Evolutionary conservation across 2,329 filamentous ascomycete genomes (phyloP).

Genomic region (Diaporthe australafricana): DNA sequence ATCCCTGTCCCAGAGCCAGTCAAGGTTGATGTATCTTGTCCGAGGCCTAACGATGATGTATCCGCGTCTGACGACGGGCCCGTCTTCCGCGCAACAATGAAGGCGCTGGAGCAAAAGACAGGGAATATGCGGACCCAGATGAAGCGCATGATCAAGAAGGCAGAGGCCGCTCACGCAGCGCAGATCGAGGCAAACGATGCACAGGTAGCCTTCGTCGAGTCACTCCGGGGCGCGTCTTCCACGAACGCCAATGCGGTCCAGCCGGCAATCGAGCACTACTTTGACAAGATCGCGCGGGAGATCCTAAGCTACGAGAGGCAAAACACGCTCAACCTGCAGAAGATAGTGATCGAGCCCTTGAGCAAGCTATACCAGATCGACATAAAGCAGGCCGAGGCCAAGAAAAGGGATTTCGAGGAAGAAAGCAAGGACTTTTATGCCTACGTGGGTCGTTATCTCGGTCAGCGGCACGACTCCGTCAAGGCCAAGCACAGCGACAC

Average conservation of each 20-base stretch:
- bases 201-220: conserved; percentile 83
- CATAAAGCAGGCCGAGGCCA: conserved; percentile 96
- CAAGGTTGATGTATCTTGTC: conserved; percentile 89
- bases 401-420: conserved; percentile 98
- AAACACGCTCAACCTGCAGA: conserved; percentile 87
- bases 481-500: conserved; percentile 98
- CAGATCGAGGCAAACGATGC: conserved; percentile 89
- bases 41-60: conserved; percentile 87
- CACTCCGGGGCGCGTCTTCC: conserved; percentile 85
- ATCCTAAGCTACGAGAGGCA: conserved; percentile 88
- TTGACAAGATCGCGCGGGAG: conserved; percentile 94
- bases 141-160: conserved; percentile 94
- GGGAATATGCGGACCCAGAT: conserved; percentile 93
- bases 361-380: conserved; percentile 92
- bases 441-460: conserved; percentile 95
- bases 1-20: conserved; percentile 61
- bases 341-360: conserved; percentile 93
- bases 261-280: conserved; percentile 96
- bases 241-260: conserved; percentile 98
- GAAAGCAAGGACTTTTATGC: conserved; percentile 99
- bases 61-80: conserved; percentile 91
- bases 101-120: conserved; percentile 95
- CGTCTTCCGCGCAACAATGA: conserved; percentile 95
- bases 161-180: conserved; percentile 86
- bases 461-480: conserved; percentile 92